Conservation (phyloP, 768 basidiomycete species). For the Terana coerulea region DNA sequence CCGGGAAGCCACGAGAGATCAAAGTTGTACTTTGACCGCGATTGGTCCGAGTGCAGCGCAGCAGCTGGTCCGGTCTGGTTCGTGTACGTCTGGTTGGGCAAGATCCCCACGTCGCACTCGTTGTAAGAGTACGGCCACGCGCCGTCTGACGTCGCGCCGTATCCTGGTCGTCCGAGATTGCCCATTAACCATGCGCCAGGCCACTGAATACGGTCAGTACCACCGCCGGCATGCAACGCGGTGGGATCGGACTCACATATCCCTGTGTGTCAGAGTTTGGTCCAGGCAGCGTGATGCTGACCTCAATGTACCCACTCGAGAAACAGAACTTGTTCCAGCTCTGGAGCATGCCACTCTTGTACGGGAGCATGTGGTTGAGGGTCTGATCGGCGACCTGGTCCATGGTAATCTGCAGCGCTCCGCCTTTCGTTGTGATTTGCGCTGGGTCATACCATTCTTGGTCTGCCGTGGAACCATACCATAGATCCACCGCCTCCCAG, state of each 20-base stretch:
- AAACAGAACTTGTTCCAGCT: slow-evolving; percentile 93
- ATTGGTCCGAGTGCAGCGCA: slow-evolving; percentile 49
- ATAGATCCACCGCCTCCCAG: slow-evolving; percentile 70
- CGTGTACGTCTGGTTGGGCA: slow-evolving; percentile 45
- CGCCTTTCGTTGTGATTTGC: slow-evolving; percentile 63
- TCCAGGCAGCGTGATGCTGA: slow-evolving; percentile 55
- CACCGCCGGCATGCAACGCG: background rate
- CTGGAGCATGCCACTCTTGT: slow-evolving; percentile 77
- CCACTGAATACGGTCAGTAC: slow-evolving; percentile 44
- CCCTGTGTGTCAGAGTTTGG: slow-evolving; percentile 47
- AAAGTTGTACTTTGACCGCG: slow-evolving; percentile 47
- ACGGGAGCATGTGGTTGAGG: slow-evolving; percentile 54
- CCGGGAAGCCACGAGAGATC: slow-evolving; percentile 74
- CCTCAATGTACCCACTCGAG: slow-evolving; percentile 72
- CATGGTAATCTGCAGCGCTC: slow-evolving; percentile 67
- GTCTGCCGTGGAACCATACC: slow-evolving; percentile 71
- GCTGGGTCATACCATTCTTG: slow-evolving; percentile 74
- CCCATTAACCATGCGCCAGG: slow-evolving; percentile 90
- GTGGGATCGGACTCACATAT: slow-evolving; percentile 32
- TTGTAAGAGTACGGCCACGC: slow-evolving; percentile 77
- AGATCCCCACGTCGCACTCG: slow-evolving; percentile 56
- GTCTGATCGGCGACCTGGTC: slow-evolving; percentile 36
- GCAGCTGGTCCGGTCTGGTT: slow-evolving; percentile 56
- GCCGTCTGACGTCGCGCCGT: slow-evolving; percentile 75
- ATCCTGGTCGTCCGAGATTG: slow-evolving; percentile 81